Percentiles rank a stretch among this genome's conserved stretches.
phyloP scores from a whole-genome alignment of 768 basidiomycete genomes.

The Lactifluus piperatus region DNA sequence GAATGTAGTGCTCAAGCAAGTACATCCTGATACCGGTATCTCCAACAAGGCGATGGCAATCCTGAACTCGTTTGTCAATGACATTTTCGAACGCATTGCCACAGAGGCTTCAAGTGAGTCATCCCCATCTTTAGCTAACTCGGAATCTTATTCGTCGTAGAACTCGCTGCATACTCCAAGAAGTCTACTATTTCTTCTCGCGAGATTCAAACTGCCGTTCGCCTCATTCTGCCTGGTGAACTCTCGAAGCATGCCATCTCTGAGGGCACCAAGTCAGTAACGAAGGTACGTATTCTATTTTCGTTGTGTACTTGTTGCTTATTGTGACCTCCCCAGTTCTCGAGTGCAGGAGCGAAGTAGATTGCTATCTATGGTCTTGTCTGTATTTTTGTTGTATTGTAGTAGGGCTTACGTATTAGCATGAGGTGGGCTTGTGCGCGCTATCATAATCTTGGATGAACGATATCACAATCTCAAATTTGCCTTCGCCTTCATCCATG shows the following conservation, averaged over 20 bases:
- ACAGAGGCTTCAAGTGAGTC: slow-evolving; percentile 76
- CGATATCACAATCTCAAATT: neutral
- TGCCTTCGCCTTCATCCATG: too few species aligned
- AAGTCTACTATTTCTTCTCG: slow-evolving; percentile 98
- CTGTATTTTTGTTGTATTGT: slow-evolving; percentile 21
- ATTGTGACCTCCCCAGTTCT: slow-evolving; percentile 17
- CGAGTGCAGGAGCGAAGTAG: slow-evolving; percentile 27
- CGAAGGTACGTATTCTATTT: slow-evolving; percentile 37
- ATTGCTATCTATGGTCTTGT: slow-evolving; percentile 5
- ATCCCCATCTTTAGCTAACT: neutral
- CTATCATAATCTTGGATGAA: neutral
- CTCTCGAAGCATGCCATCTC: slow-evolving; percentile 98
- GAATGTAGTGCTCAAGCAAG: slow-evolving; percentile 79
- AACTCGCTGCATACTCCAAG: slow-evolving; percentile 97
- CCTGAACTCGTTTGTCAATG: slow-evolving; percentile 87
- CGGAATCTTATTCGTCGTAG: slow-evolving; percentile 31
- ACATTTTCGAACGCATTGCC: slow-evolving; percentile 90
- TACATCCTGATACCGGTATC: slow-evolving; percentile 98
- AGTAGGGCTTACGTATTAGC: slow-evolving; percentile 17
- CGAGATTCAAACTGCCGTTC: slow-evolving; percentile 95
- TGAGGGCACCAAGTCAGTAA: slow-evolving; percentile 78
- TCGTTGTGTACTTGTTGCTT: too few species aligned
- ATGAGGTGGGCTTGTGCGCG: neutral
- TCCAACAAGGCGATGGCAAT: slow-evolving; percentile 96
- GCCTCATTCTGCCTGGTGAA: slow-evolving; percentile 94